phyloP scores from a whole-genome alignment of 208 protist species.

The Leishmania mexicana region DNA sequence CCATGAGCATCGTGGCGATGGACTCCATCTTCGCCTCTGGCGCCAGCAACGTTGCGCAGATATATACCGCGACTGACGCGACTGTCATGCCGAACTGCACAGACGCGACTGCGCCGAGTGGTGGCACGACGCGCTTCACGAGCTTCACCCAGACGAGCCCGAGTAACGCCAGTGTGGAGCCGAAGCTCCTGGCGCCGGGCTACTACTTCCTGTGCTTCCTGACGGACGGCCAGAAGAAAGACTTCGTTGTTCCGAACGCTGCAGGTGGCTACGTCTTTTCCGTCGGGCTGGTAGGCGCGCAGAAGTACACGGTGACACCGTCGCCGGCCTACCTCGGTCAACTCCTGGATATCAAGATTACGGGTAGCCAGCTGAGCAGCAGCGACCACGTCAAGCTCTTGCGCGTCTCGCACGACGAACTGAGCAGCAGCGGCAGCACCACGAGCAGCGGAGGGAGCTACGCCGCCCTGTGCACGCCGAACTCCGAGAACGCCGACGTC shows the following conservation, averaged over 20 bases:
- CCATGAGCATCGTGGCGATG: conserved; percentile 60
- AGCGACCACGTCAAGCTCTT: conserved; percentile 85
- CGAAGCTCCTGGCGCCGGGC: conserved; percentile 49
- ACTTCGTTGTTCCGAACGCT: conserved; percentile 68
- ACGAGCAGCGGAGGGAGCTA: conserved; percentile 31
- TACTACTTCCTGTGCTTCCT: conserved; percentile 90
- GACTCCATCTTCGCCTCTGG: conserved; percentile 69
- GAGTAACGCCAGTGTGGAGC: conserved; percentile 57
- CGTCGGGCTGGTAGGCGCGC: conserved; percentile 76
- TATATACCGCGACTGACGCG: conserved; percentile 43
- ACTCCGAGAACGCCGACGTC: conserved; percentile 69
- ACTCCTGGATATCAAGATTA: conserved; percentile 62
- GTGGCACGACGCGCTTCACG: conserved; percentile 60
- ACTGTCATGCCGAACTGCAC: conserved; percentile 45
- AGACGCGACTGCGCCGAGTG: conserved; percentile 36
- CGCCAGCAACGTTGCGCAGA: conserved; percentile 42
- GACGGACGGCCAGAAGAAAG: conserved; percentile 52
- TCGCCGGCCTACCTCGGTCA: conserved; percentile 73
- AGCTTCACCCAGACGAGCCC: conserved; percentile 57
- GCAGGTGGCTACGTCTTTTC: conserved; percentile 80
- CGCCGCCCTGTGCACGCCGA: conserved; percentile 43
- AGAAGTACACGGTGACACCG: conserved; percentile 76
- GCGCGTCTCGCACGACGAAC: conserved; percentile 22
- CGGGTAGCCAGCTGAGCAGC: conserved; percentile 63
- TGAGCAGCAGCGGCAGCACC: conserved; percentile 27